phyloP scores from a whole-genome alignment of 257 asterid genomes.

The Solanum chiquidenum region DNA sequence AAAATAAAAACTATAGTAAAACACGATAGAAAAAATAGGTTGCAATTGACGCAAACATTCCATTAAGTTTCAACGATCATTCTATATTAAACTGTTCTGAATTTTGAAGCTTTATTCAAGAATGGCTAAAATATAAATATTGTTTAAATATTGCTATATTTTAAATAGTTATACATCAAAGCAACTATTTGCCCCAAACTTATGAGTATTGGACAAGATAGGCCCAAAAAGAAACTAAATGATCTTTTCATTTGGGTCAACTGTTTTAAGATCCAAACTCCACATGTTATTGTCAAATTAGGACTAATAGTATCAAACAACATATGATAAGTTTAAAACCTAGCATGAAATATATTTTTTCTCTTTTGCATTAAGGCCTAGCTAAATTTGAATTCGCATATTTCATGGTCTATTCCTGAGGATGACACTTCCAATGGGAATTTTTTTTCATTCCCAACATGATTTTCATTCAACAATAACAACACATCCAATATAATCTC shows the following conservation, averaged over 20 bases:
- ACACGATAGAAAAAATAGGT: no score
- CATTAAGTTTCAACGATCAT: no score
- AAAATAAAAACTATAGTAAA: background rate
- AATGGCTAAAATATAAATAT: background rate
- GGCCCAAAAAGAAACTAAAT: background rate
- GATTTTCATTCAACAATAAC: background rate
- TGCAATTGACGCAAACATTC: background rate
- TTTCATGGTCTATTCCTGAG: background rate
- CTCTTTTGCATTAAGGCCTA: no score
- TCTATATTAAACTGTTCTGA: background rate
- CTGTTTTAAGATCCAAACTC: background rate
- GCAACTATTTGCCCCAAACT: background rate
- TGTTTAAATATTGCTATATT: background rate
- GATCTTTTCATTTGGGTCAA: background rate
- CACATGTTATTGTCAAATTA: background rate
- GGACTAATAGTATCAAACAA: background rate
- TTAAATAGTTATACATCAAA: background rate
- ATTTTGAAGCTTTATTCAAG: background rate
- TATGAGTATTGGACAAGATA: background rate
- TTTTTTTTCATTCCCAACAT: no score
- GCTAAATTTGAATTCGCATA: background rate
- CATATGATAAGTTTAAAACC: background rate
- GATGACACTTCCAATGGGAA: fast-evolving
- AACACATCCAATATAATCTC: background rate
- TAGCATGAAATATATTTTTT: background rate